phyloP scores from a whole-genome alignment of 306 rosid species.

The Quercus engelmannii region DNA sequence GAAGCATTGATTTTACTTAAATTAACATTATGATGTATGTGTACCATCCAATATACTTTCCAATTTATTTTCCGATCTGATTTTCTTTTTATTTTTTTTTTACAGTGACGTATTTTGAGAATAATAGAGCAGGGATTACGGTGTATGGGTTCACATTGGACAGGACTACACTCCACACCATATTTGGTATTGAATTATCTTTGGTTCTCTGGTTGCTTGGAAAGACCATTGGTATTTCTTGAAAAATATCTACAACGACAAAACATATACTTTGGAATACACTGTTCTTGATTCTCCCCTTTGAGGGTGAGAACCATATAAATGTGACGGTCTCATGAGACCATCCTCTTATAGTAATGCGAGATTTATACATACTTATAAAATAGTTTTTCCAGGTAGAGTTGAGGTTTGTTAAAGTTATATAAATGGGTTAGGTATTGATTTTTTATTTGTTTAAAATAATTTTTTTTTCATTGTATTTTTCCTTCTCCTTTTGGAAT shows the following conservation, averaged over 20 bases:
- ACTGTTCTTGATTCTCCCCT: background rate
- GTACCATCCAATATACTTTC: background rate
- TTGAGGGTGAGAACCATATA: too few species aligned
- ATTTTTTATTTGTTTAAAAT: too few species aligned
- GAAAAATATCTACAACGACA: background rate
- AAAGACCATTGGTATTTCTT: conserved; percentile 65
- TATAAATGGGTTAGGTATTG: too few species aligned
- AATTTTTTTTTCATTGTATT: too few species aligned
- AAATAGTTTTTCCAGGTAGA: too few species aligned
- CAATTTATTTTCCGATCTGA: background rate
- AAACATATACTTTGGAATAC: too few species aligned
- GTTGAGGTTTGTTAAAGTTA: too few species aligned
- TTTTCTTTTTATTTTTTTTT: background rate
- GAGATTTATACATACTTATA: too few species aligned
- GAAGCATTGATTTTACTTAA: background rate
- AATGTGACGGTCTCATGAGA: too few species aligned
- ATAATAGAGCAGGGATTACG: conserved; percentile 82
- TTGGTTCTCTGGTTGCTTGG: conserved; percentile 89
- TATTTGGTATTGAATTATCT: conserved; percentile 73
- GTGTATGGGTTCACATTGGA: conserved; percentile 78
- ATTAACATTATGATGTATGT: background rate
- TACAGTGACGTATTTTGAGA: conserved; percentile 85
- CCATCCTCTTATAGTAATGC: too few species aligned
- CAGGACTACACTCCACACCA: conserved; percentile 69
- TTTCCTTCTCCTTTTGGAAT: too few species aligned